A percentile compares a stretch with the other conserved stretches of the same genome.
phyloP scores from a whole-genome alignment of 2,329 filamentous ascomycete species.

The Neofusicoccum laricinum region DNA sequence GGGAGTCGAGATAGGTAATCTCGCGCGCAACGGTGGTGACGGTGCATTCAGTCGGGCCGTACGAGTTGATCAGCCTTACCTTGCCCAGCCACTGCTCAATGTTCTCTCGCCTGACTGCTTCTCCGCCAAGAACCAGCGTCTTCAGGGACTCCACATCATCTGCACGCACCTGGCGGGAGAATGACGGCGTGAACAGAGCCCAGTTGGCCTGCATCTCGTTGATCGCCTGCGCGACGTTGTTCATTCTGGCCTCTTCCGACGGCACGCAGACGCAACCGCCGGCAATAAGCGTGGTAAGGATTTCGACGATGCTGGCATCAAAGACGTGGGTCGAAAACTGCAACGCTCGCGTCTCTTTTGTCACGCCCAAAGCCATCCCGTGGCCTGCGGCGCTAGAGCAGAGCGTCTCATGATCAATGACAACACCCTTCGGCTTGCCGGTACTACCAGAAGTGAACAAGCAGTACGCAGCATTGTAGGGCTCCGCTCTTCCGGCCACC shows the following conservation, averaged over 20 bases:
- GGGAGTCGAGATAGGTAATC: neutral
- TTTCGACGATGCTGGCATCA: slow-evolving; percentile 55
- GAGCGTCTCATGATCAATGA: slow-evolving; percentile 25
- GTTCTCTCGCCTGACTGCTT: slow-evolving; percentile 25
- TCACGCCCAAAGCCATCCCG: neutral
- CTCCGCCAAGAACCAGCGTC: slow-evolving; percentile 31
- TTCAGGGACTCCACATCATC: slow-evolving; percentile 41
- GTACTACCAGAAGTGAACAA: slow-evolving; percentile 54
- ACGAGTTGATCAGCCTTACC: slow-evolving; percentile 37
- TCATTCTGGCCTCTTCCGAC: slow-evolving; percentile 49
- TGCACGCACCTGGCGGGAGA: slow-evolving; percentile 35
- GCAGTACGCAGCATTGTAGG: slow-evolving; percentile 48
- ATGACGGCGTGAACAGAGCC: slow-evolving; percentile 38
- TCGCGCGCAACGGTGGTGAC: slow-evolving; percentile 16
- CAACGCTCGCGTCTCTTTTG: neutral
- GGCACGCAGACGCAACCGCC: slow-evolving; percentile 55
- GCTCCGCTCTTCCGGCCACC: neutral
- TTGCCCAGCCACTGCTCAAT: slow-evolving; percentile 29
- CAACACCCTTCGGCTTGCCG: slow-evolving; percentile 19
- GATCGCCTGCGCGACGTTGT: slow-evolving; percentile 23
- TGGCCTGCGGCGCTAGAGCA: slow-evolving; percentile 25
- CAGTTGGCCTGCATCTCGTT: slow-evolving; percentile 40
- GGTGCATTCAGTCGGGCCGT: slow-evolving; percentile 25
- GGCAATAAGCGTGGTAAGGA: slow-evolving; percentile 51
- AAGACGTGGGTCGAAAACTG: slow-evolving; percentile 52